Percentiles rank a stretch among this genome's conserved stretches.
Conservation (phyloP, 768 basidiomycete species). For the Mycena crocata region DNA sequence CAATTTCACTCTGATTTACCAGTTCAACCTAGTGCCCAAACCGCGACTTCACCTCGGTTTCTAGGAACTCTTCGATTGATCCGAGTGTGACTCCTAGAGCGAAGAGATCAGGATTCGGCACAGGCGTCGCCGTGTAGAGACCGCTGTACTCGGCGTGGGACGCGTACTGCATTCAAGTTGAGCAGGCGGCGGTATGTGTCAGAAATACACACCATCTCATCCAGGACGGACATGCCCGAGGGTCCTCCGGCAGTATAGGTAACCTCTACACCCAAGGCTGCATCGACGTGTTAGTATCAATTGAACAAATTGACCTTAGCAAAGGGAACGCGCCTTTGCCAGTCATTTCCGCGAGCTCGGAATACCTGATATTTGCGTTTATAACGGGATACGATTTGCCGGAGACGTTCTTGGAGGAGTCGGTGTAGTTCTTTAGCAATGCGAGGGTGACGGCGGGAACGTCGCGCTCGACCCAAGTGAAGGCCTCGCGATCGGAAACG, state of each 20-base stretch:
- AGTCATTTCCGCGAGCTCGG: not conserved
- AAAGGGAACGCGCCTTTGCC: not conserved
- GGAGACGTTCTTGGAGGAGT: not conserved
- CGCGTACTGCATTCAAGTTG: too few relatives aligned
- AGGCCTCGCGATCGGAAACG: not conserved
- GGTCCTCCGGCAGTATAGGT: not conserved
- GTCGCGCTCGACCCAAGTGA: not conserved
- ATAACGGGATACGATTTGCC: conserved; percentile 2
- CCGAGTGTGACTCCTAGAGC: conserved; percentile 12
- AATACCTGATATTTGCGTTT: not conserved
- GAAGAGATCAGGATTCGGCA: conserved; percentile 17
- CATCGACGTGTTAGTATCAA: not conserved
- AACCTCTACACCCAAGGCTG: not conserved
- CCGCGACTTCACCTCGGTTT: conserved; percentile 9
- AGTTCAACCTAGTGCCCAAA: conserved; percentile 10
- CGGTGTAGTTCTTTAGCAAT: conserved; percentile 1
- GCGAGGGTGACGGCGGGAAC: not conserved
- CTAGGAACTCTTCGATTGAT: conserved; percentile 16
- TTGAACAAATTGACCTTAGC: not conserved
- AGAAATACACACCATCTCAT: conserved; percentile 1
- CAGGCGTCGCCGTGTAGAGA: conserved; percentile 2
- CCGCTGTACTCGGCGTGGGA: conserved; percentile 6
- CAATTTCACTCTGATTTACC: too few relatives aligned
- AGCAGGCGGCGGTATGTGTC: too few relatives aligned
- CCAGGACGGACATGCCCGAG: not conserved